phyloP scores from a whole-genome alignment of 306 rosid genomes.

The Styphnolobium japonicum region DNA sequence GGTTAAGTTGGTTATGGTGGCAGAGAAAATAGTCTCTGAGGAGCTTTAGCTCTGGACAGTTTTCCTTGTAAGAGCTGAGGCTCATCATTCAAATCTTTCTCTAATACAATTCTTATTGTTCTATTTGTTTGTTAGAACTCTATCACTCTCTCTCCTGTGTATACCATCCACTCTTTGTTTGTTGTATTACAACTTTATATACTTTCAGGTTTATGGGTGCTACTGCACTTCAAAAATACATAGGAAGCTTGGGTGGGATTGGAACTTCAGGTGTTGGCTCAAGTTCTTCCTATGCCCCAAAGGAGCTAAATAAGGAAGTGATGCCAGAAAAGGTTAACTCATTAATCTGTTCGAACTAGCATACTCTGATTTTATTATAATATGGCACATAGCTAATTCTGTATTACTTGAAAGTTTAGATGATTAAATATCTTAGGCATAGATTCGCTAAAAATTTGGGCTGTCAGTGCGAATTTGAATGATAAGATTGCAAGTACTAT shows the following conservation, averaged over 20 bases:
- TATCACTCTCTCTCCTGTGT: constrained; percentile 6
- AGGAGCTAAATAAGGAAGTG: constrained; percentile 89
- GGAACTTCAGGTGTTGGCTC: constrained; percentile 98
- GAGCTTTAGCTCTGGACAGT: too few relatives aligned
- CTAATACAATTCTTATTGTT: too few relatives aligned
- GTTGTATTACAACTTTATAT: neutral
- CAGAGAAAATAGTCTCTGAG: too few relatives aligned
- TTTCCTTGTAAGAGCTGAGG: too few relatives aligned
- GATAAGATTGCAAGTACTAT: constrained; percentile 1
- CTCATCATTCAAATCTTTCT: too few relatives aligned
- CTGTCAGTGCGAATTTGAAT: constrained; percentile 9
- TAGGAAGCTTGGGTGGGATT: constrained; percentile 96
- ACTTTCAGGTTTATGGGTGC: constrained; percentile 83
- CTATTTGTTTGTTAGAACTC: too few relatives aligned
- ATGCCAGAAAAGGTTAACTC: constrained; percentile 88
- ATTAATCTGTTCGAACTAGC: constrained; percentile 5
- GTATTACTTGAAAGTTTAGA: neutral
- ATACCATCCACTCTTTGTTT: constrained; percentile 19
- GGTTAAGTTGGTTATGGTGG: too few relatives aligned
- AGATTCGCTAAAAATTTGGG: neutral
- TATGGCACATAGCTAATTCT: constrained; percentile 15
- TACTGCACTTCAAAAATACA: constrained; percentile 93
- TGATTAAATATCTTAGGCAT: constrained; percentile 17
- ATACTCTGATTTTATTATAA: constrained; percentile 10
- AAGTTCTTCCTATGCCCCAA: constrained; percentile 88